phyloP scores from a whole-genome alignment of 176 grass and related monocot genomes.

The Bromus sterilis region DNA sequence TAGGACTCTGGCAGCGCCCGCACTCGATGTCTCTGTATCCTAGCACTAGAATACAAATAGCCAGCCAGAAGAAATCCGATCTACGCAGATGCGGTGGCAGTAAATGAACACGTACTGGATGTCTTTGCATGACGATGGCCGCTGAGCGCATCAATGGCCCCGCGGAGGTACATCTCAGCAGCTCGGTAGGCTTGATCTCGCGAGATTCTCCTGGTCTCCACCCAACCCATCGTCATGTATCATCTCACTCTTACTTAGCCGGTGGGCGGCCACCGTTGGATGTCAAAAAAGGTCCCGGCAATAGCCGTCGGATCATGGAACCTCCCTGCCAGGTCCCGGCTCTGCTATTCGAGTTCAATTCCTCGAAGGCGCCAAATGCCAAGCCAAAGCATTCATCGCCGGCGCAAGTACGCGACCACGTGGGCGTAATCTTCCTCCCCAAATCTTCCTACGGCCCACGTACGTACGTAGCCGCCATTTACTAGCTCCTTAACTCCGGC shows the following conservation, averaged over 20 bases:
- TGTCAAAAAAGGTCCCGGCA: background rate
- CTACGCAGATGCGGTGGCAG: background rate
- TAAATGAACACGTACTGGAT: background rate
- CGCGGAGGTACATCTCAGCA: background rate
- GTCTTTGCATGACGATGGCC: background rate
- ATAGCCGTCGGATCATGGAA: background rate
- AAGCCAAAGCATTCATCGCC: background rate
- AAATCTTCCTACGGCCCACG: slow-evolving; percentile 1
- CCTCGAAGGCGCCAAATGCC: background rate
- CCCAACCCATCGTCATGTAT: background rate
- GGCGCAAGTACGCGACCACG: background rate
- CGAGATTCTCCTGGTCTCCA: background rate
- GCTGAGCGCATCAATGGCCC: background rate
- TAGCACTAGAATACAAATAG: too few species aligned
- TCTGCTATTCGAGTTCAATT: background rate
- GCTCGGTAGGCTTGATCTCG: background rate
- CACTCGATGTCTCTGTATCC: too few species aligned
- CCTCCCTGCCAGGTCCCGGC: background rate
- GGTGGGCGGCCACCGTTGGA: background rate
- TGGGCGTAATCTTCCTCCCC: background rate
- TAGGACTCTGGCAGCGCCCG: too few species aligned
- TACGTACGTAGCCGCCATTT: slow-evolving; percentile 21
- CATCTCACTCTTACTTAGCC: background rate
- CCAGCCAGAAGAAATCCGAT: background rate
- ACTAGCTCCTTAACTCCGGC: slow-evolving; percentile 1